Evolutionary conservation across 768 basidiomycete genomes (phyloP), one percentile per base, ranked within the genome.

Genomic region (Lactifluus pinguis): DNA sequence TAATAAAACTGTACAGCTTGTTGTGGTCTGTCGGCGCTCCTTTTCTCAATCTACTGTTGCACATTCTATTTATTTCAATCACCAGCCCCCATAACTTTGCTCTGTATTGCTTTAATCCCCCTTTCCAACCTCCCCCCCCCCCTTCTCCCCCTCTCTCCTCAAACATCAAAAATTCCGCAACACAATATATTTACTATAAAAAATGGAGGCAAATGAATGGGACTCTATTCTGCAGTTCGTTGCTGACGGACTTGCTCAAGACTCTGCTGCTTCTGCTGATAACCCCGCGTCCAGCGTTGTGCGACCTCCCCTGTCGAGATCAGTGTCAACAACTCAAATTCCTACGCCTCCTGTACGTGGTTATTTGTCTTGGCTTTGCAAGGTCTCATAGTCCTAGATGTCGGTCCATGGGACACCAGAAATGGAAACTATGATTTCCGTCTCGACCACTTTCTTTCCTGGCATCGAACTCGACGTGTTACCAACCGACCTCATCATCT

Each of bases 401-500:
- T 75, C 74, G 0, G 68, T 70, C 47, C 65, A 66, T 13, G 67
- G 70, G n/a, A 73, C 76, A 13, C 74, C 73, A 6, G 57, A 71
- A 15, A 42, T 57, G 17, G 69, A 82, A 65, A 79, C 74, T 78
- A 67, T 74, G 55, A 85, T 92, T 58, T 89, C 89, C 1, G 83
- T 92, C 39, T 91, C 89, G 15, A 92, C 90, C 30, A 88, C 88
- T 0, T 92, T 92, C 73, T 85, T 80, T 68, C 88, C 89, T 3
- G 83, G 81, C 41, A 83, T 86, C 3, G 68, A 83, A 60, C 79
- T 80, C 62, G 76, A 80, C 39, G 67, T 79, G 0, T 69, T 78
- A n/a, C 76, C 77, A 1, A 82, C 86, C 1, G 86, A 92, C 69
- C 65, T 83, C 48, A 77, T 86, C 65, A 73, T 90, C 53, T 74